Evolutionary conservation across 2,329 filamentous ascomycete genomes (phyloP).

Genomic region (Scortechinia acanthostroma): DNA sequence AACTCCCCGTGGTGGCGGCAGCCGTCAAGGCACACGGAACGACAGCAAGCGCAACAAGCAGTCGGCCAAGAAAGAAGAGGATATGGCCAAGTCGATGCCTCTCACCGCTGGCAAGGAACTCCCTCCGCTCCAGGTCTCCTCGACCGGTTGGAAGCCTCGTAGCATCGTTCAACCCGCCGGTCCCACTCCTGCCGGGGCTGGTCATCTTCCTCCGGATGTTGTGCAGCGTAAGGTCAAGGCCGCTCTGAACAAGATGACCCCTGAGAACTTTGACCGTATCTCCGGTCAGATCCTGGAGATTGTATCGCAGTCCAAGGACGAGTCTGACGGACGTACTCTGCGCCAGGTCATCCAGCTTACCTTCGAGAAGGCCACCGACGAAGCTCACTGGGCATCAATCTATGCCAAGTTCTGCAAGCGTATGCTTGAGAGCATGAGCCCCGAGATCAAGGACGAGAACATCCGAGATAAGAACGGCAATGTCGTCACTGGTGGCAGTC

Average conservation of each 20-base stretch:
- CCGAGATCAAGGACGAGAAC: slow-evolving; percentile 89
- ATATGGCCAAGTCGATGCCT: slow-evolving; percentile 81
- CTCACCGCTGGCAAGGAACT: slow-evolving; percentile 77
- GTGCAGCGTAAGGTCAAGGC: slow-evolving; percentile 99
- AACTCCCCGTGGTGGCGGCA: slow-evolving; percentile 50
- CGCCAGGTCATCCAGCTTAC: slow-evolving; percentile 98
- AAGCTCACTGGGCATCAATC: slow-evolving; percentile 97
- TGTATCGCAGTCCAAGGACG: slow-evolving; percentile 89
- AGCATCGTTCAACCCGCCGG: slow-evolving; percentile 45
- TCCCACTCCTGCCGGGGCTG: slow-evolving; percentile 25
- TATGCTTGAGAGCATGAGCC: slow-evolving; percentile 91
- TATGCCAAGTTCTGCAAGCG: slow-evolving; percentile 97
- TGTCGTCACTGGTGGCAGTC: slow-evolving; percentile 80
- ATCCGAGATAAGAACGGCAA: slow-evolving; percentile 86
- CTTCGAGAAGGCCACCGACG: slow-evolving; percentile 97
- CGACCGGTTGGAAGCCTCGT: slow-evolving; percentile 83
- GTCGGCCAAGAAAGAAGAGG: slow-evolving; percentile 48
- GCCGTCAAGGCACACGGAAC: slow-evolving; percentile 51
- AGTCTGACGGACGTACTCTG: slow-evolving; percentile 85
- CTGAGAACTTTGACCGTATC: slow-evolving; percentile 96
- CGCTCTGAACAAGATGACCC: slow-evolving; percentile 98
- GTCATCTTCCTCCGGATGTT: slow-evolving; percentile 77
- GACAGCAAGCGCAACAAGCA: slow-evolving; percentile 59
- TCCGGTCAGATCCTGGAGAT: slow-evolving; percentile 88
- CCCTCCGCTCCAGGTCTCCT: slow-evolving; percentile 67